phyloP scores from a whole-genome alignment of 2,329 filamentous ascomycete genomes.

The Elsinoe necatrix region DNA sequence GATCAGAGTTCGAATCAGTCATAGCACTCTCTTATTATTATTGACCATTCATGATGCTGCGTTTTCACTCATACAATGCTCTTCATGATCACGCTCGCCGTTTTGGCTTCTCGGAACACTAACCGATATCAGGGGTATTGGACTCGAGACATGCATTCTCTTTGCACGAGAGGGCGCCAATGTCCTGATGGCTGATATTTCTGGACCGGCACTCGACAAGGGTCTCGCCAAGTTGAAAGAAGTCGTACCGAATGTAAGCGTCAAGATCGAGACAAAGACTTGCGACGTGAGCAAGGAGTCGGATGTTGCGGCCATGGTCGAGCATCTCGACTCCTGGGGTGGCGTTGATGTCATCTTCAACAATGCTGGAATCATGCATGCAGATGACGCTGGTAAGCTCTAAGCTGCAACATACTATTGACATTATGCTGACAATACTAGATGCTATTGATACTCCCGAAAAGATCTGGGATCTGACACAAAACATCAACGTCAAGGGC shows the following conservation, averaged over 20 bases:
- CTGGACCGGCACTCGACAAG: slow-evolving; percentile 65
- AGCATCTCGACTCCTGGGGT: slow-evolving; percentile 71
- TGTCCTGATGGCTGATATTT: slow-evolving; percentile 80
- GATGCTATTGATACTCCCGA: slow-evolving; percentile 72
- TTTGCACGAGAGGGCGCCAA: slow-evolving; percentile 83
- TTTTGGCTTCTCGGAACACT: no score
- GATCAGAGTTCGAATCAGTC: background rate
- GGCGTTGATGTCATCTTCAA: slow-evolving; percentile 92
- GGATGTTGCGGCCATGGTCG: slow-evolving; percentile 66
- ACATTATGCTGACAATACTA: slow-evolving; percentile 14
- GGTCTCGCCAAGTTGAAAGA: slow-evolving; percentile 67
- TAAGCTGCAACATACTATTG: background rate
- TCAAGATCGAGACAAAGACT: slow-evolving; percentile 53
- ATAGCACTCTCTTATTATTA: no score
- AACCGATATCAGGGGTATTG: slow-evolving; percentile 61
- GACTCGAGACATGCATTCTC: slow-evolving; percentile 82
- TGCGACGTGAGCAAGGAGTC: slow-evolving; percentile 82
- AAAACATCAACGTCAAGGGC: slow-evolving; percentile 93
- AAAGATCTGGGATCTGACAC: slow-evolving; percentile 88
- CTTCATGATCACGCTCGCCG: no score
- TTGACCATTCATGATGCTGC: no score
- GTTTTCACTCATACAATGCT: no score
- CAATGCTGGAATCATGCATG: slow-evolving; percentile 96
- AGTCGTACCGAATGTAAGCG: slow-evolving; percentile 47
- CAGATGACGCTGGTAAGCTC: slow-evolving; percentile 42